These are phyloP conservation scores for Teunomyces pallodes DNA, from an alignment of 805 yeast genomes.

Conservation along the genomic window DNA sequence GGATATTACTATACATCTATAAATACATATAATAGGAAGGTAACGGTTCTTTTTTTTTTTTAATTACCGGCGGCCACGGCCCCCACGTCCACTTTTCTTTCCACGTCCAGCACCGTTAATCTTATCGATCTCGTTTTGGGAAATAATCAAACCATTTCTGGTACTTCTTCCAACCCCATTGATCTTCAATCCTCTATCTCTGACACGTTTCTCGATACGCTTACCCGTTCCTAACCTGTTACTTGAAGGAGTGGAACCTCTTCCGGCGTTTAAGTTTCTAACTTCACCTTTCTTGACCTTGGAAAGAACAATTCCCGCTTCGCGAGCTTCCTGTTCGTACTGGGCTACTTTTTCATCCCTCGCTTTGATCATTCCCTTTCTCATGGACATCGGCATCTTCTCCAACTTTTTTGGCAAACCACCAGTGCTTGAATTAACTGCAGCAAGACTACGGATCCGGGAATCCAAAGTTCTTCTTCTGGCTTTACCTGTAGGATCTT, in stretches of 20 bases:
- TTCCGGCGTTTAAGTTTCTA: conserved; percentile 53
- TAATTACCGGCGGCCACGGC: not conserved
- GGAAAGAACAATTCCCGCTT: conserved; percentile 87
- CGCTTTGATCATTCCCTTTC: conserved; percentile 76
- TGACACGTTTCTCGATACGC: conserved; percentile 36
- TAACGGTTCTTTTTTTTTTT: not conserved
- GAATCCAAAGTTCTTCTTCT: conserved; percentile 61
- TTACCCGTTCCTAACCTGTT: conserved; percentile 50
- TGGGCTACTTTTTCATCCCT: conserved; percentile 50
- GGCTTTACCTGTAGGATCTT: conserved; percentile 66
- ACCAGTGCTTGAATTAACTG: conserved; percentile 42
- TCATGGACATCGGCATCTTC: conserved; percentile 83
- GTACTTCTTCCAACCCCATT: conserved; percentile 75
- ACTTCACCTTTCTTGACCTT: conserved; percentile 65
- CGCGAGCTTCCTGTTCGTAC: conserved; percentile 74
- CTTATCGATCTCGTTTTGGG: conserved; percentile 62
- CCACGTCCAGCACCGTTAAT: conserved; percentile 21
- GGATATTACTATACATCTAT: conserved; percentile 1
- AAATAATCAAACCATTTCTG: conserved; percentile 71
- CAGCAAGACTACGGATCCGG: conserved; percentile 47
- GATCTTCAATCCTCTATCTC: conserved; percentile 80
- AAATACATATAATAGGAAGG: not conserved
- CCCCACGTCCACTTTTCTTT: conserved; percentile 8
- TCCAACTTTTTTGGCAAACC: conserved; percentile 52
- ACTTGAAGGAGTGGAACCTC: conserved; percentile 49